These are phyloP conservation scores for Fusarium keratoplasticum DNA, from an alignment of 2,329 filamentous ascomycete species.

Conservation along the genomic window DNA sequence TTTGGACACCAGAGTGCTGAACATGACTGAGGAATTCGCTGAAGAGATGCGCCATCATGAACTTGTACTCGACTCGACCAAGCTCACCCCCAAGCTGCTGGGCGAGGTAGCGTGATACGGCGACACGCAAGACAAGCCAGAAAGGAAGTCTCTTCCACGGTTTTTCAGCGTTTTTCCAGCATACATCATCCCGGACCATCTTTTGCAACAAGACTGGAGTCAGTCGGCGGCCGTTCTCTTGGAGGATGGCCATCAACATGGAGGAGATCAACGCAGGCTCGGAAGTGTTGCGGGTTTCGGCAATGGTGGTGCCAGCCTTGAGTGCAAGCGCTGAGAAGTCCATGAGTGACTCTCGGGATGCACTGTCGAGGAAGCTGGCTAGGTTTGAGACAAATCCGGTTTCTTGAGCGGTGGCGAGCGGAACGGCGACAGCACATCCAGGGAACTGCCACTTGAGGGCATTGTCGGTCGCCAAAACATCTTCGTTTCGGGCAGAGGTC, in stretches of 20 bases:
- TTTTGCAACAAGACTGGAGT: conserved; percentile 62
- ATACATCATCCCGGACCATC: conserved; percentile 70
- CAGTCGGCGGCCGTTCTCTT: conserved; percentile 62
- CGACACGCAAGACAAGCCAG: conserved; percentile 73
- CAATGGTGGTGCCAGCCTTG: conserved; percentile 63
- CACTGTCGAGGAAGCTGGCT: conserved; percentile 66
- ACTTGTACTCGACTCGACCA: conserved; percentile 64
- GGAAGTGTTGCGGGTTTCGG: conserved; percentile 69
- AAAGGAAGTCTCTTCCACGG: conserved; percentile 74
- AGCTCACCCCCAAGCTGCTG: conserved; percentile 47
- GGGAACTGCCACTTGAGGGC: conserved; percentile 72
- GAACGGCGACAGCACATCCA: conserved; percentile 61
- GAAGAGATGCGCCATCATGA: conserved; percentile 62
- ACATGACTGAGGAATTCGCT: conserved; percentile 58
- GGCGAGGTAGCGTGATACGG: conserved; percentile 63
- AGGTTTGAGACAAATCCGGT: conserved; percentile 50
- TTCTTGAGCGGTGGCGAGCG: conserved; percentile 45
- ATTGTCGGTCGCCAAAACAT: conserved; percentile 62
- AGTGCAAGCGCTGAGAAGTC: conserved; percentile 62
- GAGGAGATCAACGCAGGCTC: conserved; percentile 69
- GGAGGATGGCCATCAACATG: conserved; percentile 70
- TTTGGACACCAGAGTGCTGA: conserved; percentile 2
- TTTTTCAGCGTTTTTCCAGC: conserved; percentile 57
- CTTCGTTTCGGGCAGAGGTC: conserved; percentile 63
- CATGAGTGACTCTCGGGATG: conserved; percentile 64